phyloP scores from a whole-genome alignment of 768 basidiomycete genomes.

The Megacollybia marginata region DNA sequence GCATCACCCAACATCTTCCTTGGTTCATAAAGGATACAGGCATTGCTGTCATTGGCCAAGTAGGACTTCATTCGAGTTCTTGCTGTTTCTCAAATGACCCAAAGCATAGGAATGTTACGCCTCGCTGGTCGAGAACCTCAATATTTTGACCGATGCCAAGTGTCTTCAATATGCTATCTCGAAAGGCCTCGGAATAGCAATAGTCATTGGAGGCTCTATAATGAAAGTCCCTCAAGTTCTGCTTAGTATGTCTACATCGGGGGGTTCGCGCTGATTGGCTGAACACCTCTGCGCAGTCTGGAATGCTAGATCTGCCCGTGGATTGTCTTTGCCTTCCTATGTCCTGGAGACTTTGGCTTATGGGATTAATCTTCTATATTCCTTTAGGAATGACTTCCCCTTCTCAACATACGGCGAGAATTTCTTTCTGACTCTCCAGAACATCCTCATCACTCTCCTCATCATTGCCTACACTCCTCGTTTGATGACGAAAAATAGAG shows the following conservation, averaged over 20 bases:
- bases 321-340: slow-evolving; percentile 82
- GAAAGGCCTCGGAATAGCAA: slow-evolving; percentile 87
- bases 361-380: slow-evolving; percentile 84
- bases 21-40: slow-evolving; percentile 79
- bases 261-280: background rate
- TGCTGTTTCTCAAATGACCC: background rate
- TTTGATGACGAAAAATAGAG: slow-evolving; percentile 22
- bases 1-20: slow-evolving; percentile 79
- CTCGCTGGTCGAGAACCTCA: slow-evolving; percentile 79
- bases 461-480: slow-evolving; percentile 62
- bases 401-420: slow-evolving; percentile 99
- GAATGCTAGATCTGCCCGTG: slow-evolving; percentile 69
- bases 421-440: slow-evolving; percentile 86
- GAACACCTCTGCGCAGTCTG: slow-evolving; percentile 41
- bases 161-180: slow-evolving; percentile 91
- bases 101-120: slow-evolving; percentile 78
- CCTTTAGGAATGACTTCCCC: slow-evolving; percentile 78
- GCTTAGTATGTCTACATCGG: slow-evolving; percentile 46
- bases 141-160: slow-evolving; percentile 59
- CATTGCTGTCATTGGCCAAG: slow-evolving; percentile 75
- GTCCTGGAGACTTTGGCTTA: slow-evolving; percentile 88
- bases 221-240: slow-evolving; percentile 96
- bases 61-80: slow-evolving; percentile 19
- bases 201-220: slow-evolving; percentile 87
- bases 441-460: slow-evolving; percentile 80